These are phyloP conservation scores for Sporothrix humicola DNA, from an alignment of 2,329 filamentous ascomycete genomes.

Conservation along the genomic window DNA sequence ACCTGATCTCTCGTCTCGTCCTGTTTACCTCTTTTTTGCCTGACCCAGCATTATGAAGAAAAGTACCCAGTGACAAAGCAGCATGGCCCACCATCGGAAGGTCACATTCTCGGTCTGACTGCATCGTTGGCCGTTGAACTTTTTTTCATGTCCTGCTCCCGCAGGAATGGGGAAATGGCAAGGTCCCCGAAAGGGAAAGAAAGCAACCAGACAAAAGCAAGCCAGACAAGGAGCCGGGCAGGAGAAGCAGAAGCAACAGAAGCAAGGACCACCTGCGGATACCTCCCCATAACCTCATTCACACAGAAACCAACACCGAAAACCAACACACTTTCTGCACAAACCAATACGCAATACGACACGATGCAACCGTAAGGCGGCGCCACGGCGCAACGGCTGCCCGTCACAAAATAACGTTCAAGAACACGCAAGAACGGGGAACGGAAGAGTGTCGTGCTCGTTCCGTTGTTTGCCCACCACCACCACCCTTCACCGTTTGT, in stretches of 20 bases:
- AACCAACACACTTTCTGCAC: background rate
- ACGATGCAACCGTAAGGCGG: background rate
- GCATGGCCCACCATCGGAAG: background rate
- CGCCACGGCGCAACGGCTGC: background rate
- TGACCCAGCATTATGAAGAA: background rate
- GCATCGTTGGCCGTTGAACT: constrained; percentile 3
- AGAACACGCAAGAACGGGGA: background rate
- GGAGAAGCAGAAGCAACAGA: no score
- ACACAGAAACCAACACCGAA: background rate
- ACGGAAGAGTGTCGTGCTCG: background rate
- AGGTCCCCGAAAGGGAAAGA: background rate
- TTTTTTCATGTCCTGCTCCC: background rate
- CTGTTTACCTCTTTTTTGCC: background rate
- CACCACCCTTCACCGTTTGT: background rate
- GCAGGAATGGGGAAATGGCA: background rate
- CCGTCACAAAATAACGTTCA: background rate
- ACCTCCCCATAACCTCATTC: background rate
- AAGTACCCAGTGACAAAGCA: constrained; percentile 6
- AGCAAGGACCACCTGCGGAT: background rate
- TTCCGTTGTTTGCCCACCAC: background rate
- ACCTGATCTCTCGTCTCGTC: background rate
- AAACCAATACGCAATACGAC: constrained; percentile 8
- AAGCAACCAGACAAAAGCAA: background rate
- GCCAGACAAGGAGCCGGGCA: background rate
- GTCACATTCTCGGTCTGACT: background rate